phyloP scores from a whole-genome alignment of 257 asterid species.

The Echium plantagineum region DNA sequence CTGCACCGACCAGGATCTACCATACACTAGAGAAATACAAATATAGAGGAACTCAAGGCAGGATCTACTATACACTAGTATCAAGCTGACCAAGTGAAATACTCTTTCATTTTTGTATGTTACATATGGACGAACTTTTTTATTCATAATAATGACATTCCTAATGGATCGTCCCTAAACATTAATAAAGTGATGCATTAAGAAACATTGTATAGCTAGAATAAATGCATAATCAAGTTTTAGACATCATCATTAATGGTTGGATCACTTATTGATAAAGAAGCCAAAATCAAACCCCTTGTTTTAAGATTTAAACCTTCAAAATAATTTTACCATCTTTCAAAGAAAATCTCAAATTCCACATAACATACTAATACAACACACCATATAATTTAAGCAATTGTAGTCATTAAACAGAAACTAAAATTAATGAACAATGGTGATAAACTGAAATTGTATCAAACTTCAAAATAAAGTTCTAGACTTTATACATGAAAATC shows the following conservation, averaged over 20 bases:
- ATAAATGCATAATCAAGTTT: conserved; percentile 15
- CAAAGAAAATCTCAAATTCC: too few species aligned
- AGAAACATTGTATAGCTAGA: conserved; percentile 20
- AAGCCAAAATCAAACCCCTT: too few species aligned
- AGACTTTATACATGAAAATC: too few species aligned
- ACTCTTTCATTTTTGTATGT: conserved; percentile 20
- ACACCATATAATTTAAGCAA: too few species aligned
- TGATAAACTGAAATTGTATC: too few species aligned
- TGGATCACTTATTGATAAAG: conserved; percentile 14
- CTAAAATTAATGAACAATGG: too few species aligned
- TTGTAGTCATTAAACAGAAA: too few species aligned
- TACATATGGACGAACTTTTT: not conserved
- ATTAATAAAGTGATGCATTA: conserved; percentile 35
- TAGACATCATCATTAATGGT: conserved; percentile 38
- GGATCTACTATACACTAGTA: not conserved
- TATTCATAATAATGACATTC: not conserved
- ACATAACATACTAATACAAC: too few species aligned
- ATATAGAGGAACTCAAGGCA: conserved; percentile 1
- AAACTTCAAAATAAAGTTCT: too few species aligned
- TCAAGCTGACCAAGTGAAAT: not conserved
- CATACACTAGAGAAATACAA: conserved; percentile 13
- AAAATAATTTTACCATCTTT: too few species aligned
- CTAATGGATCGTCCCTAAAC: conserved; percentile 7
- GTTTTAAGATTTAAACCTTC: too few species aligned
- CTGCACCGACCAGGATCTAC: conserved; percentile 18